A percentile compares a stretch with the other conserved stretches of the same genome.
These are phyloP conservation scores for Coix lacrymajobi DNA, from an alignment of 176 grass and related monocot genomes.

Conservation along the genomic window DNA sequence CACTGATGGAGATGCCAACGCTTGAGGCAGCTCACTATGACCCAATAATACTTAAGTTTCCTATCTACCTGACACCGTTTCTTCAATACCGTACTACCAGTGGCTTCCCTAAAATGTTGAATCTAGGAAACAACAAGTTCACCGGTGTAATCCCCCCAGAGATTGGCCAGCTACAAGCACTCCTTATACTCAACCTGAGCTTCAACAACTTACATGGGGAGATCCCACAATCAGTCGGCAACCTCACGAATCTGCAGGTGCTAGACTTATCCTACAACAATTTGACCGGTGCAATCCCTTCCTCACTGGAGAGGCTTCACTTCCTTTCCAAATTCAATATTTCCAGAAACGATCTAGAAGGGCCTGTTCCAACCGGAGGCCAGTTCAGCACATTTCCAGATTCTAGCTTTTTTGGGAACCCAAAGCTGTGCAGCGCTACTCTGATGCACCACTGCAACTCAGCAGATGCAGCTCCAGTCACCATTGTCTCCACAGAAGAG, in stretches of 20 bases:
- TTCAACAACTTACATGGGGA: constrained; percentile 28
- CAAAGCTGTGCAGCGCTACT: constrained; percentile 13
- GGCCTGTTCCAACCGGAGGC: constrained; percentile 22
- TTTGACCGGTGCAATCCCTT: constrained; percentile 30
- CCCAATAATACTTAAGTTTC: constrained; percentile 2
- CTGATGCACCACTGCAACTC: constrained; percentile 3
- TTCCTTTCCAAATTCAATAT: constrained; percentile 39
- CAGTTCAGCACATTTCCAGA: constrained; percentile 35
- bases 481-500: not conserved
- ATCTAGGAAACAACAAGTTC: constrained; percentile 35
- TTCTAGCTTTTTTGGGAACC: constrained; percentile 31
- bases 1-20: constrained; percentile 29
- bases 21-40: constrained; percentile 8
- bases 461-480: not conserved
- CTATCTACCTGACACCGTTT: not conserved
- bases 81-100: constrained; percentile 3
- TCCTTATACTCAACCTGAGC: constrained; percentile 35
- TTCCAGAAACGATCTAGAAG: constrained; percentile 42
- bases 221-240: constrained; percentile 20
- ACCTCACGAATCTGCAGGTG: constrained; percentile 17
- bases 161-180: constrained; percentile 30
- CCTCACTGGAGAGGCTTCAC: not conserved
- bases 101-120: constrained; percentile 21
- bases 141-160: constrained; percentile 4
- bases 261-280: constrained; percentile 29